These are phyloP conservation scores for Ceratocystis destructans DNA, from an alignment of 2,329 filamentous ascomycete species.

Conservation along the genomic window DNA sequence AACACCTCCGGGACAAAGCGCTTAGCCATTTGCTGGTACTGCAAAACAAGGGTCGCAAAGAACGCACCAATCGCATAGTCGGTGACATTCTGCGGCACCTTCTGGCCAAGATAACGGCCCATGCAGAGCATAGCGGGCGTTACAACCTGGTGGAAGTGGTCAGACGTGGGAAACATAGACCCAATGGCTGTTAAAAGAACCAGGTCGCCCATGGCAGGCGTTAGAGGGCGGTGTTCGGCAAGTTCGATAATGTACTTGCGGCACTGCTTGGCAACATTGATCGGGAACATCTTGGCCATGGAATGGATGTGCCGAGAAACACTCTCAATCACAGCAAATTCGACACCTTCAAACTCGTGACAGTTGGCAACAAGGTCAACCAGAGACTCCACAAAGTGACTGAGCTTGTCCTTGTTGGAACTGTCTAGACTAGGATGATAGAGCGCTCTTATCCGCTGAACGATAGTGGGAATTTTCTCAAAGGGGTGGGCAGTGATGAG, in stretches of 20 bases:
- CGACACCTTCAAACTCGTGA: conserved; percentile 31
- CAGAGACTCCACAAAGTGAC: conserved; percentile 50
- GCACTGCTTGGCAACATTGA: conserved; percentile 65
- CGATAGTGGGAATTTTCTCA: conserved; percentile 57
- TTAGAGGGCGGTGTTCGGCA: conserved; percentile 34
- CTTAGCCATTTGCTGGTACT: conserved; percentile 73
- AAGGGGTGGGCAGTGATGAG: conserved; percentile 48
- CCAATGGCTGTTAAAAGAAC: conserved; percentile 71
- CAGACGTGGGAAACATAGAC: conserved; percentile 81
- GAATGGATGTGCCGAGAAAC: conserved; percentile 86
- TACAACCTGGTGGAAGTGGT: conserved; percentile 91
- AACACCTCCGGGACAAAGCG: conserved; percentile 81
- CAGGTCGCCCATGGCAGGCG: conserved; percentile 50
- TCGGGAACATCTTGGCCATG: conserved; percentile 69
- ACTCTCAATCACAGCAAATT: conserved; percentile 59
- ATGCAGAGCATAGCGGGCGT: conserved; percentile 84
- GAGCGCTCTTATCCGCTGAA: conserved; percentile 83
- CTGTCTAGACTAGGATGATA: conserved; percentile 77
- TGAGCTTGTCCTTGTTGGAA: conserved; percentile 72
- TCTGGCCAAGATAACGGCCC: conserved; percentile 68
- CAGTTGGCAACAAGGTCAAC: conserved; percentile 45
- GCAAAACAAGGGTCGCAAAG: conserved; percentile 61
- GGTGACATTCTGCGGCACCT: conserved; percentile 47
- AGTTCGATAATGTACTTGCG: conserved; percentile 55
- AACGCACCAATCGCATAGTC: conserved; percentile 66